Evolutionary conservation across 2,329 filamentous ascomycete species (phyloP), one percentile per base, ranked within the genome.

Genomic region (Trichoderma brevicompactum): DNA sequence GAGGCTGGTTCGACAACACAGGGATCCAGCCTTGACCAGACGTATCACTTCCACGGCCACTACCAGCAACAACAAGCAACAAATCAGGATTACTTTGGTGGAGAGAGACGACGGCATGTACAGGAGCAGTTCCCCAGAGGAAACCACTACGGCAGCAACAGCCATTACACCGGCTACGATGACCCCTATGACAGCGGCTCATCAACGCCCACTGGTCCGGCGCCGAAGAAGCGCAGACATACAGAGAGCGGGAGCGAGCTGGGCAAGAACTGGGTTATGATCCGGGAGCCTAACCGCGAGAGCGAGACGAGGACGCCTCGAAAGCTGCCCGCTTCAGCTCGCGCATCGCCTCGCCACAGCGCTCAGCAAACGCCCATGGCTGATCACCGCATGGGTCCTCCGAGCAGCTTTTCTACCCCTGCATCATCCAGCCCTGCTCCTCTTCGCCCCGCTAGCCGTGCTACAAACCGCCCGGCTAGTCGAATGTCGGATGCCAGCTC

Each of bases 261-360:
- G 6, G 81, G 85, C 36, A 84, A 82, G 64, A 91, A 88, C 76
- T 93, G 90, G 90, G 88, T 93, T 34, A 81, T 93, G 68, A 86
- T 93, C 32, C 79, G 79, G 64, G 82, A 82, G 50, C 74, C 74
- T 17, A 68, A 68, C 36, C 67, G 68, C 41, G 63, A 67, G 9
- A 9, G 41, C 7, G 66, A 71, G 69, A 23, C 68, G 64, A 75
- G 59, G 67, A 66, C 72, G 50, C 71, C 71, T 12, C 72, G 72
- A 32, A 71, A 73, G 52, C 70, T 72, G 46, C 65, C 69, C 7
- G 64, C n/a, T 19, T 49, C 70, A 13, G 65, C 71, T 13, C 70
- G 70, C 38, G 65, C 70, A 5, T 67, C 72, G 7, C 72, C 74
- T 7, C 73, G 75, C 59, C 74, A 72, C n/a, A 74, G 75, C 66